phyloP scores from a whole-genome alignment of 1,139 yeast species.

The Debaryomyces psychrophilus region DNA sequence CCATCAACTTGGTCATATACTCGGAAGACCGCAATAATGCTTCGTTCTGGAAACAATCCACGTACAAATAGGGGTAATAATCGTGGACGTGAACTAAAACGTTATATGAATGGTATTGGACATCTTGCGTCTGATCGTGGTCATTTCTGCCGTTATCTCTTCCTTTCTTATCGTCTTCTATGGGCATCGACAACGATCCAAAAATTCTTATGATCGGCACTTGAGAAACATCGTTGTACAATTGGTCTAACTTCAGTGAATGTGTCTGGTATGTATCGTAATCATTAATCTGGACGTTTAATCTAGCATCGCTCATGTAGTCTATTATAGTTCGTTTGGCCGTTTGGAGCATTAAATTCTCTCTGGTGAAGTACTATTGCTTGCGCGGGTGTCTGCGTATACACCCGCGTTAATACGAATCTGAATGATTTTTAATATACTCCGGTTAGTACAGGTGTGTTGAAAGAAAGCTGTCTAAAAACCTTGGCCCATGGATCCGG shows the following conservation, averaged over 20 bases:
- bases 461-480: too few species aligned
- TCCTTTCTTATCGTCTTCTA: background rate
- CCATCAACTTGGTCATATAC: constrained; percentile 18
- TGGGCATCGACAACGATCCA: constrained; percentile 55
- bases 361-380: background rate
- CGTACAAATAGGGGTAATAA: constrained; percentile 75
- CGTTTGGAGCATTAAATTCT: background rate
- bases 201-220: constrained; percentile 81
- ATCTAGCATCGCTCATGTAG: constrained; percentile 14
- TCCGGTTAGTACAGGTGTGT: background rate
- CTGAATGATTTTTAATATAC: background rate
- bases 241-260: constrained; percentile 39
- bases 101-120: constrained; percentile 23
- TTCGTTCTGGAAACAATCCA: constrained; percentile 45
- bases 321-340: background rate
- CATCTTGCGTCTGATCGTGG: constrained; percentile 13
- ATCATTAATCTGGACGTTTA: constrained; percentile 53
- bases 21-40: constrained; percentile 1
- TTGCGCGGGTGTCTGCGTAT: background rate
- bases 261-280: constrained; percentile 64
- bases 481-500: too few species aligned
- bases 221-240: constrained; percentile 37
- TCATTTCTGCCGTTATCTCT: constrained; percentile 9
- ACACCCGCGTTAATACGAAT: background rate
- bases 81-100: constrained; percentile 75